Base-by-base conservation (phyloP, 2,329 filamentous ascomycete species). In the Raffaelea albimanens region DNA sequence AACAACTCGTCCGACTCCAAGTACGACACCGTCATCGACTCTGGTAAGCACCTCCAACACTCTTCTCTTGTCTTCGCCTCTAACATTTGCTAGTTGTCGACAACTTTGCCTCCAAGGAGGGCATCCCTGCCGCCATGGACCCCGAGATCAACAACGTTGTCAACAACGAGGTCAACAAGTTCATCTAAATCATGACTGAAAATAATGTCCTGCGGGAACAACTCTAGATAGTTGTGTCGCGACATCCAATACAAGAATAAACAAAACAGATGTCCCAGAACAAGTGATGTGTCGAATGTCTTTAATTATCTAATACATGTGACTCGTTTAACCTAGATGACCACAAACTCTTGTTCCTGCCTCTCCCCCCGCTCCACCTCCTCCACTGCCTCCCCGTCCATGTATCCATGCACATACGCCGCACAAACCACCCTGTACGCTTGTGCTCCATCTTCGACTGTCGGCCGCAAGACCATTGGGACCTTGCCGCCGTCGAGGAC, bases 81-180 rank as follows among this genome's bases (percentile, higher is more conserved):
- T 38, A 11, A 33, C 16, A 11, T 34, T 14, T 19, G 1, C 21
- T 39, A 64, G 62, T 55, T 22, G 46, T 64, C 50, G 61, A 64
- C 40, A 52, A 56, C 25, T 57, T 61, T 22, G 62, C 62, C 13
- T 51, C 52, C 45, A 62, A 61, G 53, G 63, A 64, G 49, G 63
- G 60, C 16, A 4, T 64, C 3, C 55, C 61, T 2, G 57, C 61
- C 20, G 57, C 53, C 11, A 10, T 57, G 1, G 60, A 64, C 47
- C 59, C 62, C 2, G 60, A 60, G 52, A 54, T 65, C 48, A 64
- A 63, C 58, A 63, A 63, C 50, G 22, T 60, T 11, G 59, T 62
- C 51, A 64, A 64, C 51, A 54, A 62, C 11, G 61, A 59, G 50
- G 40, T 61, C 46, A 64, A 65, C 51, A 63, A 63, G 52, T 44